Evolutionary conservation across 345 rosid genomes (phyloP), one percentile per base, ranked within the genome.

Genomic region (Arabidopsis arenosa): DNA sequence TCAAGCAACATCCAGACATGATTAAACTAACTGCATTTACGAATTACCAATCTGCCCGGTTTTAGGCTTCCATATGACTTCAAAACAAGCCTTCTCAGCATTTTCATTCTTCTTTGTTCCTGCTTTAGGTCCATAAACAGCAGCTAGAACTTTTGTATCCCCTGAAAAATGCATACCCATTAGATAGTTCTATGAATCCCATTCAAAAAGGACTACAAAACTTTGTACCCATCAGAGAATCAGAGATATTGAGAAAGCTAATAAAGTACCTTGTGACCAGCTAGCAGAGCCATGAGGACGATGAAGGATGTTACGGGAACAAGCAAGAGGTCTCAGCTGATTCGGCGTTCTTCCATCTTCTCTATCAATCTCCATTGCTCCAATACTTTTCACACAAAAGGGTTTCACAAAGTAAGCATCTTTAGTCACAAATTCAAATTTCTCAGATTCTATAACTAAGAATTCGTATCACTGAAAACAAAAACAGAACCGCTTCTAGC

Each of bases 211-310:
- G 26, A 23, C 26, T 23, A 23, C 26, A 23, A 23, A 23, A 23
- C 26, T 23, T 23, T 23, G 26, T 23, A 23, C 26, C 26, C 26
- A 23, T 23, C 2, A 23, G 26, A 23, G 2, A 23, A 23, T 23
- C 2, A 23, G 26, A 23, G 2, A 23, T 23, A 23, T 23, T 23
- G 26, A 23, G 26, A 23, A 23, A 23, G 2, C 26, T 23, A 2
- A 23, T 23, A 23, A 23, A 23, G 26, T 23, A 92, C 99, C 99
- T 86, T 92, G 98, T 35, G 88, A 83, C 98, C 97, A 95, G 76
- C 91, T 89, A 26, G 97, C 97, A 21, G 99, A 95, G 63, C 99
- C 99, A 82, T 95, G 96, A 54, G 97, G 91, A 43, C 96, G 95
- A 77, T 90, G 85, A 58, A 90, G 97, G 61, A 87, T 79, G 75